Evolutionary conservation across 352 stramenopile genomes (phyloP), one percentile per base, ranked within the genome.

Genomic region (Pythium phragmiticola): DNA sequence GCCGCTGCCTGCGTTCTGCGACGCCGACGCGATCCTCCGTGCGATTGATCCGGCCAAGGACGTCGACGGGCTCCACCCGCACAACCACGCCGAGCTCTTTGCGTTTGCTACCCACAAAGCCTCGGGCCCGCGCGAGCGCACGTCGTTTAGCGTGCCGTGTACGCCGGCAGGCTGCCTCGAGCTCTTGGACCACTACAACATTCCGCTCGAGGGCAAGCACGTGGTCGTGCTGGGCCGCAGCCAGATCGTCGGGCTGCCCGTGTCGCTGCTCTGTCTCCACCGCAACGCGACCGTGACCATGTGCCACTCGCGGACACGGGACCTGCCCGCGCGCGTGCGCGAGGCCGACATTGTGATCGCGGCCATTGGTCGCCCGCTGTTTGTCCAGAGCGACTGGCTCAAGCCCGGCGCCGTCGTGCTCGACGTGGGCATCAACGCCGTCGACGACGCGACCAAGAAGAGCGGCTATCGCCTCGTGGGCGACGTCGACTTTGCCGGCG

Each of bases 391-490:
- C 33, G 80, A 96, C 43, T 99, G 98, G 98, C 77, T 99, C 59
- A 99, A 99, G 75, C 80, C 88, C 0, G 97, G 96, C 23, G 93
- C 93, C 16, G 93, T 97, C 5, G 97, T 99, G 0, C 96, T 99
- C 60, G 97, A 99, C 80, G 97, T 99, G 4, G 98, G 98, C 19
- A 99, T 99, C 62, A 99, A 99, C 74, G 86, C 87, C 21, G 84
- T 99, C 5, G 88, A 98, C 46, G 84, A 96, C 56, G 58, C 77
- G 4, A 78, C 51, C 19, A 90, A 89, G 70, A 87, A 84, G 34
- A 73, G 70, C 16, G 82, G 82, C 0, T 99, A 99, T 68, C 84
- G 89, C 57, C 84, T 99, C 8, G 96, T 99, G 17, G 98, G 98
- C 8, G 98, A 99, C 76, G 97, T 99, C 19, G 82, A 98, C 77